Conservation (phyloP, 2,329 filamentous ascomycete species). For the Ceratocystis alfenasii region DNA sequence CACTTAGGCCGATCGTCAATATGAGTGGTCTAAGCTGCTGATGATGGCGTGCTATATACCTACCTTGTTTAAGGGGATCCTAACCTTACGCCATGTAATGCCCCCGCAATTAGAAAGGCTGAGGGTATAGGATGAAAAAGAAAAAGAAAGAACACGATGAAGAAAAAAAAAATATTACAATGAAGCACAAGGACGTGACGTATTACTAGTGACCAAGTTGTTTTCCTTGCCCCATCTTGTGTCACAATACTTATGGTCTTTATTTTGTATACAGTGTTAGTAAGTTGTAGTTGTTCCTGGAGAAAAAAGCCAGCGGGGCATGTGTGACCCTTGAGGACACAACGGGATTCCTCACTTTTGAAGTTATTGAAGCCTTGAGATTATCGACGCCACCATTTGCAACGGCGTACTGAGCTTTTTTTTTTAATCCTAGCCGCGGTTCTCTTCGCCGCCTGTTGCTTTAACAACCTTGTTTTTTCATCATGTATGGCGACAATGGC, state of each 20-base stretch:
- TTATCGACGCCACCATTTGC: no score
- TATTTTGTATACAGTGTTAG: neutral
- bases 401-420: neutral
- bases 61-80: neutral
- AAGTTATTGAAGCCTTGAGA: no score
- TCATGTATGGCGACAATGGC: conserved; percentile 24
- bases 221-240: neutral
- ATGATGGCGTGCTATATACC: conserved; percentile 14
- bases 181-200: neutral
- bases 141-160: neutral
- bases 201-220: no score
- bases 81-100: neutral
- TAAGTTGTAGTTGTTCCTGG: neutral
- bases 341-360: no score
- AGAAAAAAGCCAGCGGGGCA: conserved; percentile 7
- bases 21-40: neutral
- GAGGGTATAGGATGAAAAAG: conserved; percentile 14
- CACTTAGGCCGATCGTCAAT: neutral
- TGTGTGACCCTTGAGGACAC: no score
- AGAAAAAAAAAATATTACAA: neutral
- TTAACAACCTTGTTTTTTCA: neutral
- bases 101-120: conserved; percentile 10
- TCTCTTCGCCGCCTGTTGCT: neutral
- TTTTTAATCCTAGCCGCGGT: neutral
- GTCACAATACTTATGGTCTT: neutral